Evolutionary conservation across 768 basidiomycete species (phyloP).

Genomic region (Amyloporia xantha): DNA sequence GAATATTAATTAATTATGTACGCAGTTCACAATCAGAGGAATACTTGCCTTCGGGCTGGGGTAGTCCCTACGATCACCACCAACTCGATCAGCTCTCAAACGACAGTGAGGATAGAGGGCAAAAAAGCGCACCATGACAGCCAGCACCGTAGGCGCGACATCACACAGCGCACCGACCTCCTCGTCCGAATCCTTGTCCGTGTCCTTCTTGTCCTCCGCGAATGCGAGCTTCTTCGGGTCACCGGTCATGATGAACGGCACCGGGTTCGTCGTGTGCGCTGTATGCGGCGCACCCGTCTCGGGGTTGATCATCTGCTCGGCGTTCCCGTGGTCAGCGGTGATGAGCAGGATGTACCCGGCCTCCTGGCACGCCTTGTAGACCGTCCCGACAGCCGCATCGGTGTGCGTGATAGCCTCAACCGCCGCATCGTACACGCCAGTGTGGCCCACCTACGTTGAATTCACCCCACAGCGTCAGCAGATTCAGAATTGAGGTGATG

Average conservation of each 20-base stretch:
- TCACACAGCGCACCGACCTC: slow-evolving; percentile 80
- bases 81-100: background rate
- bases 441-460: slow-evolving; percentile 82
- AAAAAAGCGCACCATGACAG: slow-evolving; percentile 46
- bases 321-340: slow-evolving; percentile 94
- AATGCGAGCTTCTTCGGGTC: slow-evolving; percentile 51
- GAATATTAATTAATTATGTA: background rate
- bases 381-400: slow-evolving; percentile 81
- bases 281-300: slow-evolving; percentile 86
- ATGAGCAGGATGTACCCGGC: slow-evolving; percentile 83
- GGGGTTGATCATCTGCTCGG: slow-evolving; percentile 86
- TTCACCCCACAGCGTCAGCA: too few species aligned
- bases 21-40: background rate
- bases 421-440: slow-evolving; percentile 86
- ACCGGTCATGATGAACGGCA: slow-evolving; percentile 86
- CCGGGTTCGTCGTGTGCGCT: slow-evolving; percentile 84
- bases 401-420: slow-evolving; percentile 84
- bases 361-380: slow-evolving; percentile 79
- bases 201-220: slow-evolving; percentile 40
- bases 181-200: slow-evolving; percentile 41
- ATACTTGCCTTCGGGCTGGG: slow-evolving; percentile 59
- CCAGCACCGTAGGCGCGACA: slow-evolving; percentile 85
- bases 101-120: background rate
- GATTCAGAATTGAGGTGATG: background rate
- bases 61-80: slow-evolving; percentile 39